Conservation (phyloP, 306 rosid species). For the Quercus engelmannii region DNA sequence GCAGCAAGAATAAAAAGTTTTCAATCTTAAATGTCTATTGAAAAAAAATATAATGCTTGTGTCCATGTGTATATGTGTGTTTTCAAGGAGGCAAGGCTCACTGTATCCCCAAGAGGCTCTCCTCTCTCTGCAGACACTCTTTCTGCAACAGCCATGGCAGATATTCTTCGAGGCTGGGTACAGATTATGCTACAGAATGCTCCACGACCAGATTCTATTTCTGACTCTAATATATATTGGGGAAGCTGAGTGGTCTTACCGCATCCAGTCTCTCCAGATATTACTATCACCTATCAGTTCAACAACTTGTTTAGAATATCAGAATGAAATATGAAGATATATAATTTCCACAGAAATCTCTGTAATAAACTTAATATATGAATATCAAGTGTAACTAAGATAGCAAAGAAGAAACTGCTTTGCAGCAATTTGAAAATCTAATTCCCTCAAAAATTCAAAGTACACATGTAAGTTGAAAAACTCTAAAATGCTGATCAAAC, state of each 20-base stretch:
- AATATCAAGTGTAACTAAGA: background rate
- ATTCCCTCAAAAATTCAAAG: background rate
- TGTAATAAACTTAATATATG: background rate
- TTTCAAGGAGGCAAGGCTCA: constrained; percentile 32
- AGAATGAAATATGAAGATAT: background rate
- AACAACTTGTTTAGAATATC: constrained; percentile 1
- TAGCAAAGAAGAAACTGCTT: background rate
- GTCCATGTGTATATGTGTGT: constrained; percentile 6
- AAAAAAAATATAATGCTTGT: constrained; percentile 19
- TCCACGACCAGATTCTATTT: constrained; percentile 62
- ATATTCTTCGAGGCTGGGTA: constrained; percentile 56
- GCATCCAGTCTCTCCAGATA: constrained; percentile 67
- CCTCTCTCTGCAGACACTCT: constrained; percentile 61
- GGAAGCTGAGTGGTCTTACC: constrained; percentile 70
- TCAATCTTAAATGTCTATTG: constrained; percentile 34
- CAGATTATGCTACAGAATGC: constrained; percentile 59
- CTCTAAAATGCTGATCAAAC: background rate
- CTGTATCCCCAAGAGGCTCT: constrained; percentile 57
- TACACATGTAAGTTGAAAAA: background rate
- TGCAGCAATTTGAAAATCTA: background rate
- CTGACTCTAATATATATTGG: constrained; percentile 54
- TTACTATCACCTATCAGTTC: constrained; percentile 41
- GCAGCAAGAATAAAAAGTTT: constrained; percentile 53
- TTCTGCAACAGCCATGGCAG: constrained; percentile 59
- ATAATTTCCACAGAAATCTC: background rate